Evolutionary conservation across 1,139 yeast genomes (phyloP), one percentile per base, ranked within the genome.

Genomic region (Suhomyces guaymorum): DNA sequence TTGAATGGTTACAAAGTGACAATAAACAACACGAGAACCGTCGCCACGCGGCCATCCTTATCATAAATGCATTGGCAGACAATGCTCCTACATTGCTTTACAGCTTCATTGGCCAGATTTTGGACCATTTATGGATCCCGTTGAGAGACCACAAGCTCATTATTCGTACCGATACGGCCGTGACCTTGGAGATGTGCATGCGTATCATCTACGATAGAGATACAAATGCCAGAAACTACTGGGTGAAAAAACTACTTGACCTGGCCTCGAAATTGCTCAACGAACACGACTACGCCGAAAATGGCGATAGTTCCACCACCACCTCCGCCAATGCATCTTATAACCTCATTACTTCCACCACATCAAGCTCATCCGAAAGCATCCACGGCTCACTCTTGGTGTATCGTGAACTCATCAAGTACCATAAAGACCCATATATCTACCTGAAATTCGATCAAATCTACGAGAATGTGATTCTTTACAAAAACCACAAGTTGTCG

Each of bases 11-110:
- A 22, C 90, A 85, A 38, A 72, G 82, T 15, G 80, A 78, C 32
- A 90, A 83, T 47, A 82, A 87, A 47, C 90, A 84, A 52, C 69
- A 67, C 41, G 96, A 88, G 49, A 76, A 76, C 36, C 75, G 95
- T 51, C 76, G 95, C 44, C 96, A 89, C 57, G 96, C 97, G 0
- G 96, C 97, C 1, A 82, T 92, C 13, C 68, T 92, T 37, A 82
- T 89, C 38, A 76, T 92, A 29, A 78, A 84, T 10, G 85, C 97
- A 1, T 73, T 92, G 44, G 96, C 97, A 0, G 80, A 80, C 38
- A 86, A 88, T 53, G 85, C 95, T 3, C 96, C 97, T 2, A 86
- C 95, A 9, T 67, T 89, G 33, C 66, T 92, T 34, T 85, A 84
- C 54, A 78, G 82, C 15, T 87, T 85, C 55, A 83, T 88, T 17